Evolutionary conservation across 108 stramenopile species (phyloP), one percentile per base, ranked within the genome.

Genomic region (Ochromonas danica): DNA sequence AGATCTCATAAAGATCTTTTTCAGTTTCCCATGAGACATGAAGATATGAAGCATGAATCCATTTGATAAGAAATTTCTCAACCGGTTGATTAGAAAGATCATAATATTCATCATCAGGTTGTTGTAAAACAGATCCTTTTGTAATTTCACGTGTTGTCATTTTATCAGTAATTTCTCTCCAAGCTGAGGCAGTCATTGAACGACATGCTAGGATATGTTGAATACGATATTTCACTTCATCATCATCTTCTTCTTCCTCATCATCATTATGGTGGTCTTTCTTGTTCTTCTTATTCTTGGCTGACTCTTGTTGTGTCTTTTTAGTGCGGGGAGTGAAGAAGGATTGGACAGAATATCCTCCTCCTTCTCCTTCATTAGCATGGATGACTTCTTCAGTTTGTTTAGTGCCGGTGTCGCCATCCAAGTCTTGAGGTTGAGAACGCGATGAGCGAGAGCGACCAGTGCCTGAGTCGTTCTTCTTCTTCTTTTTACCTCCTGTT

Each of bases 11-110:
- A 10, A 75, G 31, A 60, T 75, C 72, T 27, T 75, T 60, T 60
- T 75, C 72, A 57, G 85, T 82, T 81, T 86, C 85, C 85, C 85
- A 86, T 0, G 84, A 85, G 31, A 82, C 82, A 61, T 86, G 85
- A 1, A 86, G 65, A 45, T 86, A 85, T 57, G 81, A 82, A 40
- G 78, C 75, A 39, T 78, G 83, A 36, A 43, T 42, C 85, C 85
- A 86, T 61, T 86, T 86, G 1, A 86, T 60, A 39, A 75, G 40
- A 41, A 75, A 75, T 25, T 75, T 75, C 31, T 75, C 72, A 33
- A 75, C 40, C 40, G 31, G 40, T 33, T 33, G 6, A 6, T 17
- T 3, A 27, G 17, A 30, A 27, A 14, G 25, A 36, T 45, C 43
- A 60, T 33, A 75, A 41, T 75, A 75, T 33, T 75, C 72, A 6